Base-by-base conservation (phyloP, 352 stramenopile genomes). In the Salisapilia sapeloensis region DNA sequence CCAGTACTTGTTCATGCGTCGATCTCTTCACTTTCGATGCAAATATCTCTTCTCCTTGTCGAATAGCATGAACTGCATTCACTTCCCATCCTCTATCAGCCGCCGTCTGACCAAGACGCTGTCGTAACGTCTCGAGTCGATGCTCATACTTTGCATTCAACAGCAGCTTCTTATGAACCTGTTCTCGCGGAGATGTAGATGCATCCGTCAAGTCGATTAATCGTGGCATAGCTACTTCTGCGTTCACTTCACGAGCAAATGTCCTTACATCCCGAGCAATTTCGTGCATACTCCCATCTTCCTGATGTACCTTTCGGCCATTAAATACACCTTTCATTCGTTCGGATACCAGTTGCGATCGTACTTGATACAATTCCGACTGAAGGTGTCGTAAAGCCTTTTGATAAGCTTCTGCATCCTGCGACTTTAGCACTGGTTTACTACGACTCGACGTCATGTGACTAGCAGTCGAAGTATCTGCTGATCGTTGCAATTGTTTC, bases 401-500 rank as follows among this genome's bases (percentile, higher is more conserved):
- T 24, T 54, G 59, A 43, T 77, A 77, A 0, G 65, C 65, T 24
- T 81, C 64, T 0, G 53, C 51, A 24, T 82, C 64, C 16, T 50
- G 38, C 25, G 54, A 44, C 18, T 33, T 61, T 27, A 76, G 44
- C 4, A 44, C 39, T 5, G 56, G 44, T 36, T 70, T 64, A 1
- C 41, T 35, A 6, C 24, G 33, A 27, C 33, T 43, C 31, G 54
- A 50, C 1, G 39, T 25, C 10, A 24, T 19, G 23, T 27, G 50
- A 16, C 38, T 44, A 11, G 35, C 35, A 20, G 27, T 35, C 5
- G 50, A 49, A 28, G 60, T 47, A 6, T 84, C 66, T 26, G 55
- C 84, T 2, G 53, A 60, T 14, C 70, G 67, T 36, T 84, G 74
- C 12, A 90, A 33, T 24, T 86, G 67, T 42, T 90, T 90, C 6